Evolutionary conservation across 768 basidiomycete species (phyloP), one percentile per base, ranked within the genome.

Genomic region (Psilocybe azurescens): DNA sequence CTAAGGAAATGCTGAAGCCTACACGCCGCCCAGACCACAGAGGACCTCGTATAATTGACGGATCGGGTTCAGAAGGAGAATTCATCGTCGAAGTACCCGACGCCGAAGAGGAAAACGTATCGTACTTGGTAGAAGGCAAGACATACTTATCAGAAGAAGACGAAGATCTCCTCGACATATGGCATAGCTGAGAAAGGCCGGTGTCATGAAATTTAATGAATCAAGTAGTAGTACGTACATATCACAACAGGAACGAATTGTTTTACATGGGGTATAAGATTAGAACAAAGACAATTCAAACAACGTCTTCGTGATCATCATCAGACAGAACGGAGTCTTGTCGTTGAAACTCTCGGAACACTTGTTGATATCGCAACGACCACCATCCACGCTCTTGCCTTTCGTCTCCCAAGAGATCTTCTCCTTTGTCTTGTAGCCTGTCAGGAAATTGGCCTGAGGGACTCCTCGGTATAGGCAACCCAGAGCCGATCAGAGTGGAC

Each of bases 401-500:
- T 57, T 73, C 72, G 39, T 69, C 70, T 14, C 69, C 67, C 3
- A 53, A 28, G 33, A 57, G 38, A n/a, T 55, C 44, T 18, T 52
- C 60, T 28, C 60, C 65, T n/a, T 38, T 33, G 4, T 58, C 64
- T 52, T 57, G 55, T 30, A 52, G 56, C 20, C 54, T 64, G 18
- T 74, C 72, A 14, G 75, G 73, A 14, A 88, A 66, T 65, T 87
- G 87, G 56, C 86, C 77, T 0, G 90, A 92, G 10, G 91, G 91
- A 66, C 90, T 90, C 73, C 87, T 90, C 11, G 90, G 90, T 3
- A 91, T 66, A 3, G 90, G 89, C 44, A 83, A 65, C 14, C 82
- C 83, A 62, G 79, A 78, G 11, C 73, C 70, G 46, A 81, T 67
- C 30, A 82, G 65, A 29, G 77, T 77, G 11, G 74, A 70, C 14